These are phyloP conservation scores for Ogataea salicorniae DNA, from an alignment of 805 yeast species.

Conservation along the genomic window DNA sequence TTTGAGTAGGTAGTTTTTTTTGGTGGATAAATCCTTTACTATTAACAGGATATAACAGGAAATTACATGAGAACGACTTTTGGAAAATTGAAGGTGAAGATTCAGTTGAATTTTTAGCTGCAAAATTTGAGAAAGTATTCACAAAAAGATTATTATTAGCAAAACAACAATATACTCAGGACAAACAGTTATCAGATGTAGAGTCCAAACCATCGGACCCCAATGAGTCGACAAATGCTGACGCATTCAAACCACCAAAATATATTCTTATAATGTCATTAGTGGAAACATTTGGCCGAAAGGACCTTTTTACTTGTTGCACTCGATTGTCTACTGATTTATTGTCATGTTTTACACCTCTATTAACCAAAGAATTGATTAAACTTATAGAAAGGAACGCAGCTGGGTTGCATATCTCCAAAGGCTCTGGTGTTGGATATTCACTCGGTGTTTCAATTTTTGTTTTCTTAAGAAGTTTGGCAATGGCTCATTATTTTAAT, in stretches of 20 bases:
- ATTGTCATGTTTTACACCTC: slow-evolving; percentile 51
- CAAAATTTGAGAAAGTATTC: slow-evolving; percentile 31
- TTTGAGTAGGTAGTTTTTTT: slow-evolving; percentile 42
- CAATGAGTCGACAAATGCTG: slow-evolving; percentile 7
- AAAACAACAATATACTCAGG: background rate
- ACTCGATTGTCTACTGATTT: slow-evolving; percentile 40
- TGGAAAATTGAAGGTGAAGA: slow-evolving; percentile 38
- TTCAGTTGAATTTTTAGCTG: slow-evolving; percentile 35
- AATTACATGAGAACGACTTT: slow-evolving; percentile 54
- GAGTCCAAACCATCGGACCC: background rate
- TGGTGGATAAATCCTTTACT: slow-evolving; percentile 67
- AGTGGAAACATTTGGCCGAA: slow-evolving; percentile 42
- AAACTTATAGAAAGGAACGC: slow-evolving; percentile 50
- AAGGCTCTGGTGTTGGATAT: slow-evolving; percentile 67
- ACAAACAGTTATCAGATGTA: background rate
- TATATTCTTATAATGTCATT: slow-evolving; percentile 27
- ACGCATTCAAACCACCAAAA: slow-evolving; percentile 15
- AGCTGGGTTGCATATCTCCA: slow-evolving; percentile 33
- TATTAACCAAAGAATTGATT: slow-evolving; percentile 58
- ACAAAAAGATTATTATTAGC: slow-evolving; percentile 24
- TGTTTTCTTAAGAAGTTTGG: slow-evolving; percentile 42
- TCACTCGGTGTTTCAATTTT: slow-evolving; percentile 63
- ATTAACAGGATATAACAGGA: slow-evolving; percentile 52
- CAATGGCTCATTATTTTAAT: slow-evolving; percentile 58
- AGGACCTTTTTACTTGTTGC: slow-evolving; percentile 36